Evolutionary conservation across 2,329 filamentous ascomycete species (phyloP).

Genomic region (Ascomycota sp.): DNA sequence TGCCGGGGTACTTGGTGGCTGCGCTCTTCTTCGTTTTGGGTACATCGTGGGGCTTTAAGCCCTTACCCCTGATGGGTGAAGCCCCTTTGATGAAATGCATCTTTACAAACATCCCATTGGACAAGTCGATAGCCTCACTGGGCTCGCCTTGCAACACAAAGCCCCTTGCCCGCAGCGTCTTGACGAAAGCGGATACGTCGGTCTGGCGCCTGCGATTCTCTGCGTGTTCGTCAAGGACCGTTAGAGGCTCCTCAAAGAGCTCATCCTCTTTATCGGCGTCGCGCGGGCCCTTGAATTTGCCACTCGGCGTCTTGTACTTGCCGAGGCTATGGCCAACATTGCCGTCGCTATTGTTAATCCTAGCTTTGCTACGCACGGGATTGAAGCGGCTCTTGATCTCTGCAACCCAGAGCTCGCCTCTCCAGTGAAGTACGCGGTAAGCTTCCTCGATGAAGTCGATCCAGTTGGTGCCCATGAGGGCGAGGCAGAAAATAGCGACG

Average conservation of each 20-base stretch:
- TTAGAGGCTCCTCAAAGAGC: constrained; percentile 34
- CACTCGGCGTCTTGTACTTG: constrained; percentile 32
- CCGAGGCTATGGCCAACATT: constrained; percentile 52
- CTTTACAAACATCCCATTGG: constrained; percentile 96
- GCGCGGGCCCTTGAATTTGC: constrained; percentile 19
- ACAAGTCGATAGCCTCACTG: constrained; percentile 47
- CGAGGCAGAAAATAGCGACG: constrained; percentile 84
- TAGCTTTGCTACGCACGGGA: constrained; percentile 14
- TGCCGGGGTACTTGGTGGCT: constrained; percentile 19
- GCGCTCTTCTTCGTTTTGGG: constrained; percentile 33
- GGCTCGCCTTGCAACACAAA: constrained; percentile 59
- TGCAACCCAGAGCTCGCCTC: constrained; percentile 89
- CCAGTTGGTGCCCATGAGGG: constrained; percentile 98
- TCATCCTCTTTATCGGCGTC: constrained; percentile 26
- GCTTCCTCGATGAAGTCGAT: constrained; percentile 91
- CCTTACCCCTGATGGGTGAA: constrained; percentile 56
- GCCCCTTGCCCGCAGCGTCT: constrained; percentile 59
- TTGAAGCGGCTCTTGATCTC: constrained; percentile 88
- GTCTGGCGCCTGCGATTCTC: constrained; percentile 50
- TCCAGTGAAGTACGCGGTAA: constrained; percentile 75
- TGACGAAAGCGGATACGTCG: constrained; percentile 71
- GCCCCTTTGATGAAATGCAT: constrained; percentile 87
- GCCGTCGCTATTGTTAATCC: no score
- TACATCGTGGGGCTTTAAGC: constrained; percentile 36
- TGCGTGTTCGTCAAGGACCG: constrained; percentile 50